Percentiles rank a stretch among this genome's conserved stretches.
phyloP scores from a whole-genome alignment of 2,329 filamentous ascomycete genomes.

The Exophiala lecanii-corni region DNA sequence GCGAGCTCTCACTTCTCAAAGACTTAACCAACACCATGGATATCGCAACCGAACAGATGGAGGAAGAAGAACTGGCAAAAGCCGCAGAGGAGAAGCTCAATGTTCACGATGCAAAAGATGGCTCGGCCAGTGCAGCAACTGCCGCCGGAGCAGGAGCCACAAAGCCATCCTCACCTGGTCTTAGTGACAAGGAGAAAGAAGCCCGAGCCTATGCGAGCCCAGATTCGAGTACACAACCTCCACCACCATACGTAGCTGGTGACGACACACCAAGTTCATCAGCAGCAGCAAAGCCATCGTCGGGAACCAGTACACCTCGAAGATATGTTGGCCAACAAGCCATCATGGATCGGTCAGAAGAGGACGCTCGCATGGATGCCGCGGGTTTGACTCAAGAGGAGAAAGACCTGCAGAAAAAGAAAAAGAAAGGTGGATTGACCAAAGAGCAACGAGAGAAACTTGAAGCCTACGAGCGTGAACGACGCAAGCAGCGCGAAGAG shows the following conservation, averaged over 20 bases:
- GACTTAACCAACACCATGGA: conserved; percentile 98
- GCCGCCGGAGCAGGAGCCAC: conserved; percentile 50
- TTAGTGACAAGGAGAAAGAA: conserved; percentile 32
- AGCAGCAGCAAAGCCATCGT: conserved; percentile 21
- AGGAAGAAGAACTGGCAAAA: conserved; percentile 59
- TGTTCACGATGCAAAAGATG: conserved; percentile 42
- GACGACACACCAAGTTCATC: conserved; percentile 19
- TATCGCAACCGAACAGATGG: conserved; percentile 79
- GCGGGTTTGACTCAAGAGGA: conserved; percentile 66
- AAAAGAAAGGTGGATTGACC: conserved; percentile 79
- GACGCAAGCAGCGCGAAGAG: conserved; percentile 77
- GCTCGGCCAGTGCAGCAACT: conserved; percentile 37
- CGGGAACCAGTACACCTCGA: conserved; percentile 46
- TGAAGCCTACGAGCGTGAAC: conserved; percentile 80
- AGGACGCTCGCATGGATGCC: conserved; percentile 62
- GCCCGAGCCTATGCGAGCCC: conserved; percentile 16
- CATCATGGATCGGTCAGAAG: conserved; percentile 82
- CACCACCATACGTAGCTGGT: conserved; percentile 21
- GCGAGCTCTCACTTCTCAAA: conserved; percentile 98
- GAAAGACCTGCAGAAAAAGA: conserved; percentile 71
- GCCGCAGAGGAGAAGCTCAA: conserved; percentile 48
- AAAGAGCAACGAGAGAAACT: conserved; percentile 94
- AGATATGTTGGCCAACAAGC: conserved; percentile 69
- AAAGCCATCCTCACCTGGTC: conserved; percentile 36
- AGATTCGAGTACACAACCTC: conserved; percentile 15